These are phyloP conservation scores for Diaporthe destruens DNA, from an alignment of 2,329 filamentous ascomycete genomes.

Conservation along the genomic window DNA sequence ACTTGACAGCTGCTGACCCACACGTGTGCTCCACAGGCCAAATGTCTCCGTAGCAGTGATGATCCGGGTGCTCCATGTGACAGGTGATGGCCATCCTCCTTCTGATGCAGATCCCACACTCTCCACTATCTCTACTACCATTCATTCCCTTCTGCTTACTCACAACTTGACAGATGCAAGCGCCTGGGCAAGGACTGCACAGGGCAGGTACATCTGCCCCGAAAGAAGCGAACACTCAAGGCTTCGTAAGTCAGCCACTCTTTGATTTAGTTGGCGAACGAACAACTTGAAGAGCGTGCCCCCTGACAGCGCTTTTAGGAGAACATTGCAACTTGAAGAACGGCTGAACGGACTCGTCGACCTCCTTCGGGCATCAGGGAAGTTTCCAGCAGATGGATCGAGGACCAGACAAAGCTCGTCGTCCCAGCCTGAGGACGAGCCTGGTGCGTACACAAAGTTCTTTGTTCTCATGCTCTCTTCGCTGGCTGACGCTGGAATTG, in stretches of 20 bases:
- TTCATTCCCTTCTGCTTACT: background rate
- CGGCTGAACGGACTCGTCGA: constrained; percentile 63
- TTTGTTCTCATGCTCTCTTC: background rate
- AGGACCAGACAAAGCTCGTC: background rate
- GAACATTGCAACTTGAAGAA: constrained; percentile 63
- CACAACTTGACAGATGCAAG: constrained; percentile 55
- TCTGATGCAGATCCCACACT: background rate
- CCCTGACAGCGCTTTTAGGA: constrained; percentile 49
- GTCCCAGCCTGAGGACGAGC: background rate
- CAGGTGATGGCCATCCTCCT: constrained; percentile 48
- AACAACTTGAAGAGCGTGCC: background rate
- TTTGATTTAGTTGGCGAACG: background rate
- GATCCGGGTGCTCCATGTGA: constrained; percentile 32
- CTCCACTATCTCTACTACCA: background rate
- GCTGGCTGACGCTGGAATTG: background rate
- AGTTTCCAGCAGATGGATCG: constrained; percentile 45
- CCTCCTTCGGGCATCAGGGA: constrained; percentile 59
- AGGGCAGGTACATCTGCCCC: constrained; percentile 60
- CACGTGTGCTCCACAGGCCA: constrained; percentile 25
- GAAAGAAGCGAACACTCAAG: constrained; percentile 64
- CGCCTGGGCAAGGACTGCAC: constrained; percentile 62
- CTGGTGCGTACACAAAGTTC: constrained; percentile 16
- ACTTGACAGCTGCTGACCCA: background rate
- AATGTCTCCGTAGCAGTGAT: constrained; percentile 36
- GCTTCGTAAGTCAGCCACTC: constrained; percentile 59